These are phyloP conservation scores for Begonia masoniana DNA, from an alignment of 306 rosid genomes.

Conservation along the genomic window DNA sequence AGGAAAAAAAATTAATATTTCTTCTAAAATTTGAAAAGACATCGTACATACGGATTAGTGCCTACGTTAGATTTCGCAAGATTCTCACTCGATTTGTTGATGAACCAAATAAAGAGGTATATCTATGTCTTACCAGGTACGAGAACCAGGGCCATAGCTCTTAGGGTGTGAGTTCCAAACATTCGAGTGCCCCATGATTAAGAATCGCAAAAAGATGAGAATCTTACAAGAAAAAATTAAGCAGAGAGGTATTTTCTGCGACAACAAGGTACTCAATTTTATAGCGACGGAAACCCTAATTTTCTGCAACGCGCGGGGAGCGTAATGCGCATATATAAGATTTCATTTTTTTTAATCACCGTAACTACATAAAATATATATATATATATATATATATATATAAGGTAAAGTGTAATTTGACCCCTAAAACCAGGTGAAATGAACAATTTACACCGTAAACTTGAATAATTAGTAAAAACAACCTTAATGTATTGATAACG, in stretches of 20 bases:
- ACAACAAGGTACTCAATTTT: background rate
- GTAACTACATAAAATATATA: background rate
- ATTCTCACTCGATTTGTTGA: no score
- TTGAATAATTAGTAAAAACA: no score
- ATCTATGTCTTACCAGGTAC: conserved; percentile 45
- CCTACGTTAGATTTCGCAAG: no score
- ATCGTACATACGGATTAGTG: no score
- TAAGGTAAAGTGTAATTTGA: no score
- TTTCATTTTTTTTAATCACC: background rate
- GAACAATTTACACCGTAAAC: no score
- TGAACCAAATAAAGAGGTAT: background rate
- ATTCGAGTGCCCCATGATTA: conserved; percentile 74
- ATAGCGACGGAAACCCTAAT: background rate
- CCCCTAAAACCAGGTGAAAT: no score
- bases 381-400: no score
- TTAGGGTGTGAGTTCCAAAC: conserved; percentile 94
- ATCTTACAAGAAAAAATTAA: conserved; percentile 8
- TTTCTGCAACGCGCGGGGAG: background rate
- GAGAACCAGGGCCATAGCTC: conserved; percentile 89
- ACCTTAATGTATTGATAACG: no score
- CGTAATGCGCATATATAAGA: background rate
- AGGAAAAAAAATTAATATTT: no score
- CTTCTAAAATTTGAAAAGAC: no score
- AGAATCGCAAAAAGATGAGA: background rate
- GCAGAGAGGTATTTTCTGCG: no score